phyloP scores from a whole-genome alignment of 73 alveolate species.

The Tetrahymena borealis region DNA sequence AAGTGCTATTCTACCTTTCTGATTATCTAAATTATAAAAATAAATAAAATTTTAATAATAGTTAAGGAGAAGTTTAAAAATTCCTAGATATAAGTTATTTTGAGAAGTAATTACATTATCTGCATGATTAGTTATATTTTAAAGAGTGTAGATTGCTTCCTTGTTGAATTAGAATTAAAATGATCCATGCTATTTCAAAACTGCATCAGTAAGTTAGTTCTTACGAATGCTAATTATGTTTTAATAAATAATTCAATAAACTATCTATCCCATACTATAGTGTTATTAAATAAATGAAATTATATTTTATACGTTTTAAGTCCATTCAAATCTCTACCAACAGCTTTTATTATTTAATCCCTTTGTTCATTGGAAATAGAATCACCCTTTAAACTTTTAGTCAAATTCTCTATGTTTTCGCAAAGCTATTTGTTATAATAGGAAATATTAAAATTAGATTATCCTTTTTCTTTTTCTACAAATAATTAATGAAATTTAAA shows the following conservation, averaged over 20 bases:
- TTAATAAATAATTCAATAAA: too few relatives aligned
- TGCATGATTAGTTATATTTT: background rate
- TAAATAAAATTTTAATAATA: background rate
- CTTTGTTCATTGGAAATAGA: background rate
- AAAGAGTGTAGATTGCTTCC: conserved; percentile 1
- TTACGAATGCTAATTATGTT: background rate
- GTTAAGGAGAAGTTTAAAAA: background rate
- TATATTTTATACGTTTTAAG: background rate
- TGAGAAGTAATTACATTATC: background rate
- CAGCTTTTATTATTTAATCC: background rate
- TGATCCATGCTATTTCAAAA: background rate
- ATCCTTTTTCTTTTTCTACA: too few relatives aligned
- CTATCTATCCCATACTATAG: too few relatives aligned
- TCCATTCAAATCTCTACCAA: background rate
- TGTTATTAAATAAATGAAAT: too few relatives aligned
- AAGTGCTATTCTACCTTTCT: background rate
- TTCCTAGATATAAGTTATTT: background rate
- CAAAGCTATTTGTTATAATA: background rate
- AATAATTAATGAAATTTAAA: background rate
- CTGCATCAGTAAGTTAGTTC: background rate
- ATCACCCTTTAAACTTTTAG: background rate
- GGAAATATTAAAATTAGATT: background rate
- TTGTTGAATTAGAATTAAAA: background rate
- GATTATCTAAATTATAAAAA: background rate
- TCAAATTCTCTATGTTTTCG: background rate